Evolutionary conservation across 345 rosid species (phyloP).

Genomic region (Citrus unshiu): DNA sequence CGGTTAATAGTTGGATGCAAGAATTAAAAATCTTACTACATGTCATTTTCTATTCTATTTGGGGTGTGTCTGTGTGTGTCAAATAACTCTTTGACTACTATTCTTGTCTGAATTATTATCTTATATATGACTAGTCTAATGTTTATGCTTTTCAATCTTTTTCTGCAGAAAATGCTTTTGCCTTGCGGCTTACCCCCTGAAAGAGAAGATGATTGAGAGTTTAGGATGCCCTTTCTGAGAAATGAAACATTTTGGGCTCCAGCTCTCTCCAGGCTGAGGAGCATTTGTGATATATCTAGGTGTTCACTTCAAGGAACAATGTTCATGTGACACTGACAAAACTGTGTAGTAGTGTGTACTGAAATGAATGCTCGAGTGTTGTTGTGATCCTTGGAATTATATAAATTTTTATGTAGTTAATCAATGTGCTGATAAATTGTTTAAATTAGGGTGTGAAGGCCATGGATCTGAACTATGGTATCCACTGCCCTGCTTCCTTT

Average conservation of each 20-base stretch:
- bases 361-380: neutral
- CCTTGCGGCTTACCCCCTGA: slow-evolving; percentile 97
- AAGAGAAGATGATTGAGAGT: slow-evolving; percentile 73
- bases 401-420: neutral
- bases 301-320: neutral
- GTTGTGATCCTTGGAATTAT: neutral
- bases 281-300: neutral
- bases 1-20: neutral
- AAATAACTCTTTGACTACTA: neutral
- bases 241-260: neutral
- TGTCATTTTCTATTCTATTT: neutral
- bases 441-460: neutral
- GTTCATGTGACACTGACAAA: neutral
- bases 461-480: neutral
- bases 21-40: neutral
- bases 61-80: neutral
- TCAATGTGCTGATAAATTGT: neutral
- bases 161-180: slow-evolving; percentile 88
- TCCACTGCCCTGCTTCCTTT: neutral
- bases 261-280: neutral
- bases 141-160: neutral
- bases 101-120: neutral
- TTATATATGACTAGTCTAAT: neutral
- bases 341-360: neutral
- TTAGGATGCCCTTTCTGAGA: neutral